Base-by-base conservation (phyloP, 2,329 filamentous ascomycete species). In the Colletotrichum melonis region DNA sequence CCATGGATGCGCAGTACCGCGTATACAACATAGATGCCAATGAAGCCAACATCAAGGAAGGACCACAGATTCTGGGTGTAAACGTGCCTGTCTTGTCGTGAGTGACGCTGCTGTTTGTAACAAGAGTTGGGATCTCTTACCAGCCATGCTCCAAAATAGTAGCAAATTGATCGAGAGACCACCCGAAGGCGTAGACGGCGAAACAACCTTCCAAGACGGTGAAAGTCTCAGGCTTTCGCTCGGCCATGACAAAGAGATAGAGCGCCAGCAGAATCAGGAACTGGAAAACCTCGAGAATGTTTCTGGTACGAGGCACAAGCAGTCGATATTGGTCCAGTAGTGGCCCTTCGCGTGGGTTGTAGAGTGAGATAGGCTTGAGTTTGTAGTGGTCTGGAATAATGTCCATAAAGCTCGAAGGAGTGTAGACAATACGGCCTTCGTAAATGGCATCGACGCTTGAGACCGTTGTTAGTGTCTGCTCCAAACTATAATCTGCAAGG, bases 41-140 rank as follows among this genome's bases (percentile, higher is more conserved):
- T 89, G 78, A 96, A 97, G 5, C 90, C 91, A 59, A 96, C 91
- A 80, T 97, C 94, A 19, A 97, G 88, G 78, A 97, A 97, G 0
- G 94, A 95, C 94, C 94, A 97, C 4, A 97, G 84, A 77, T 97
- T 96, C 80, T 97, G 94, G 0, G 94, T 95, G 78, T 97, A 95
- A 1, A 97, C 94, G 71, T 91, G 90, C 93, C 93, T 90, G 60
- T 54, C 28, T 63, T 32, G n/a, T 24, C 8, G 30, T 55, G 42
- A 60, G 68, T 46, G 8, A 5, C 24, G 26, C n/a, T 35, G 14
- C 1, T 4, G 19, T 35, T 38, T 11, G 24, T 4, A 2, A 68
- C 7, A 14, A 11, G 49, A 26, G 24, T 32, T 60, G 24, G 65
- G 79, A 84, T 75, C 19, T 26, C 62, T 22, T 78, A 88, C 89